Conservation (phyloP, 2,329 filamentous ascomycete genomes). For the Thelonectria rubi region DNA sequence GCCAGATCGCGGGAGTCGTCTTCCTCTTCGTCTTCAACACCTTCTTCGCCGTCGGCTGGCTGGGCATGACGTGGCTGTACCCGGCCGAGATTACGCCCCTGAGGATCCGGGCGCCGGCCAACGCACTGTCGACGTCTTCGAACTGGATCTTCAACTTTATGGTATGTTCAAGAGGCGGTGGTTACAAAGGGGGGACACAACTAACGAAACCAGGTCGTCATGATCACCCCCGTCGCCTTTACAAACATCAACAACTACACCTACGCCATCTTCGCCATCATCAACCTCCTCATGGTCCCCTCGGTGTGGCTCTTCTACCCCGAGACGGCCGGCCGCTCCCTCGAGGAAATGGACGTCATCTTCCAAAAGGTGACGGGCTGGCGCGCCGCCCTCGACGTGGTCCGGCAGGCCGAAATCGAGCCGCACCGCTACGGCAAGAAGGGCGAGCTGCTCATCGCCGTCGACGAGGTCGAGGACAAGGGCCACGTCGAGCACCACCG, state of each 20-base stretch:
- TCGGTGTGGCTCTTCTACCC: slow-evolving; percentile 69
- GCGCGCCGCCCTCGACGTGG: slow-evolving; percentile 47
- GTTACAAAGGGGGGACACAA: neutral
- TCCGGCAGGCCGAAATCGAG: slow-evolving; percentile 54
- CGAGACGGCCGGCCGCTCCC: slow-evolving; percentile 69
- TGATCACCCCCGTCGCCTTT: slow-evolving; percentile 69
- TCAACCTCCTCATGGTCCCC: slow-evolving; percentile 69
- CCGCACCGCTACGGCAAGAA: slow-evolving; percentile 67
- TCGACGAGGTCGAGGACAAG: slow-evolving; percentile 54
- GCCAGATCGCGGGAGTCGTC: slow-evolving; percentile 68
- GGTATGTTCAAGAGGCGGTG: slow-evolving; percentile 36
- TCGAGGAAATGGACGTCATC: slow-evolving; percentile 74
- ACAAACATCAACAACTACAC: slow-evolving; percentile 66
- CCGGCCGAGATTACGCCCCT: slow-evolving; percentile 73
- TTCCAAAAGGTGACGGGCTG: slow-evolving; percentile 65
- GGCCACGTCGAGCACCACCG: slow-evolving; percentile 42
- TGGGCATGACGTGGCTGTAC: slow-evolving; percentile 70
- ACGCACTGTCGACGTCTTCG: slow-evolving; percentile 62
- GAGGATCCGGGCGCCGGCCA: slow-evolving; percentile 70
- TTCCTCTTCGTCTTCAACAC: slow-evolving; percentile 71
- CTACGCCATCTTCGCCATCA: slow-evolving; percentile 72
- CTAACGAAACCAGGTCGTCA: slow-evolving; percentile 57
- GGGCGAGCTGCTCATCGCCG: slow-evolving; percentile 63
- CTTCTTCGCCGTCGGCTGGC: slow-evolving; percentile 68
- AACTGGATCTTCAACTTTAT: slow-evolving; percentile 73